Evolutionary conservation across 306 rosid genomes (phyloP), one percentile per base, ranked within the genome.

Genomic region (Acmispon strigosus): DNA sequence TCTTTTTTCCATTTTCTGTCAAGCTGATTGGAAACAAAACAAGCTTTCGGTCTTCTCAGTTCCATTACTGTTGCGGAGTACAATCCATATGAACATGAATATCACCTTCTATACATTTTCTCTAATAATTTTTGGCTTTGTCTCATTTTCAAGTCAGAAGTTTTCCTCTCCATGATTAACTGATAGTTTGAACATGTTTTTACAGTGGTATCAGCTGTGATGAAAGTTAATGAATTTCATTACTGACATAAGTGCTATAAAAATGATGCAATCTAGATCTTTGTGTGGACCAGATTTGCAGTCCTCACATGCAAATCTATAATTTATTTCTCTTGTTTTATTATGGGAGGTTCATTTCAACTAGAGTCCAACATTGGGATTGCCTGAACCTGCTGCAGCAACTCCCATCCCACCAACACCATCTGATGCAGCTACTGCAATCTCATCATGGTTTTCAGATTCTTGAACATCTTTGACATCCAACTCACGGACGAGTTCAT

Each of bases 301-400:
- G 18, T 78, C 15, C 57, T 43, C 24, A 20, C 9, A 48, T 49
- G 57, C 43, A 57, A 58, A 56, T 64, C 17, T 49, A 17, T 34
- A 49, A 50, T 3, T 66, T 73, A 57, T 72, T 73, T 49, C 9
- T 43, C 37, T 48, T 19, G 34, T 37, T 68, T 62, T 56, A 50
- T 63, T 48, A 56, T n/a, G 24, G 58, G 36, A 65, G 63, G 16
- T 78, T 70, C 22, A 14, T 19, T 52, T 20, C 44, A 45, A 37
- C 76, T 55, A 84, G 8, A 86, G 34, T 71, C 99, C 97, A 54
- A 87, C 96, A 52, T 74, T 89, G 61, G 97, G 99, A 63, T 94
- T 91, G 77, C 97, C 97, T 47, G 97, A 86, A 79, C 96, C 99
- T 27, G 88, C 92, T 58, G 99, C 96, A 49, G 83, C 88, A 69